A percentile compares a stretch with the other conserved stretches of the same genome.
Evolutionary conservation across 176 grass and related monocot genomes (phyloP).

Genomic region (Avena sativa): DNA sequence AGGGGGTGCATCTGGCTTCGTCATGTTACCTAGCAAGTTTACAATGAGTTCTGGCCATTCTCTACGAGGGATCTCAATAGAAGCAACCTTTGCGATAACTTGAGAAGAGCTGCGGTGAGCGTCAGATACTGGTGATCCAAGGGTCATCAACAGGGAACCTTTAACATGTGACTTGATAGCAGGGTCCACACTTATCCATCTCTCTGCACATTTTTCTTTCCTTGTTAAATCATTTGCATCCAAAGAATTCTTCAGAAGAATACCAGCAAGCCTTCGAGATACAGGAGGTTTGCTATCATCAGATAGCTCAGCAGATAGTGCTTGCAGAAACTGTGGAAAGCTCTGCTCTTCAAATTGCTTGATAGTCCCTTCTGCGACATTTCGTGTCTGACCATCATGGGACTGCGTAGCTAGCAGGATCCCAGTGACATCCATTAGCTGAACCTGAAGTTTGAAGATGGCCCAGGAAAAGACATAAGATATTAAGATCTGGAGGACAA

Average conservation of each 20-base stretch:
- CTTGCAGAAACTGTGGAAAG: constrained; percentile 57
- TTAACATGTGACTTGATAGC: constrained; percentile 67
- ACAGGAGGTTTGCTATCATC: constrained; percentile 72
- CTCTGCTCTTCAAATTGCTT: constrained; percentile 71
- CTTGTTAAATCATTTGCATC: constrained; percentile 61
- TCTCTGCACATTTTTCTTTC: constrained; percentile 51
- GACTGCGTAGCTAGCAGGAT: constrained; percentile 60
- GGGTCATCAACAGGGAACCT: constrained; percentile 57
- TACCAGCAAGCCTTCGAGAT: constrained; percentile 71
- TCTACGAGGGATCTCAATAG: constrained; percentile 59
- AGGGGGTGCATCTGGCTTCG: constrained; percentile 45
- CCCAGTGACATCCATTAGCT: constrained; percentile 60
- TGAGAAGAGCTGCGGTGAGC: constrained; percentile 61
- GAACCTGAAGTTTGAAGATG: constrained; percentile 38
- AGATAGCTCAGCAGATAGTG: constrained; percentile 56
- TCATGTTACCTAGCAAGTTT: constrained; percentile 63
- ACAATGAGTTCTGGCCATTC: constrained; percentile 69
- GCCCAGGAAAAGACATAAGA: neutral
- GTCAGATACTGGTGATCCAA: constrained; percentile 56
- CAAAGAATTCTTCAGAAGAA: constrained; percentile 71
- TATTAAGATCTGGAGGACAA: neutral
- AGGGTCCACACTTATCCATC: constrained; percentile 61
- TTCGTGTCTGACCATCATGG: constrained; percentile 49
- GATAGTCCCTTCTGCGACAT: constrained; percentile 53
- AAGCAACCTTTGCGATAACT: constrained; percentile 75